Conservation (phyloP, 768 basidiomycete species). For the Boletus reticulatus region DNA sequence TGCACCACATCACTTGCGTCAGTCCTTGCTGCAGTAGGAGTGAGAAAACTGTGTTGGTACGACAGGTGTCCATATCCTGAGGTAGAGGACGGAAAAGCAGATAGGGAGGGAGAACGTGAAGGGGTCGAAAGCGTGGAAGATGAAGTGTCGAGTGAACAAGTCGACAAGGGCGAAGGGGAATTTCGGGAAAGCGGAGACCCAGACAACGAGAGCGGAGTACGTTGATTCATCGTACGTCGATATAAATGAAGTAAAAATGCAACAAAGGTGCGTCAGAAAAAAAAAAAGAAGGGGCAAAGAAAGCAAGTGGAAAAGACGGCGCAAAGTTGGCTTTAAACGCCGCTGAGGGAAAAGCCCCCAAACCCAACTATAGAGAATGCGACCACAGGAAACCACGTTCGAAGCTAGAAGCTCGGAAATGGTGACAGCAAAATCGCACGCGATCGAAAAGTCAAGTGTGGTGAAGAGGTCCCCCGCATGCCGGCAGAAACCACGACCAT, state of each 20-base stretch:
- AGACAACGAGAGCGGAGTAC: neutral
- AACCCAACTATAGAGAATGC: neutral
- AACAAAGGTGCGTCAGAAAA: neutral
- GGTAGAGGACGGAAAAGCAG: neutral
- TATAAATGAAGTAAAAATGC: neutral
- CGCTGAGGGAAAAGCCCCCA: neutral
- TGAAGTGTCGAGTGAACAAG: neutral
- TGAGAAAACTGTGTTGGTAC: neutral
- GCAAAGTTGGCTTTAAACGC: neutral
- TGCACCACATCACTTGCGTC: neutral
- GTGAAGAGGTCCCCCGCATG: neutral
- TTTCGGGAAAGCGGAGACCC: neutral
- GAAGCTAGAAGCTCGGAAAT: constrained; percentile 10
- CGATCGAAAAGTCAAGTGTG: neutral
- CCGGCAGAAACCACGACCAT: neutral
- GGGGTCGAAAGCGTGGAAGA: constrained; percentile 6
- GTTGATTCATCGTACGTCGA: constrained; percentile 8
- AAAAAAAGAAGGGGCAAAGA: neutral
- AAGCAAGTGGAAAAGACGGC: neutral
- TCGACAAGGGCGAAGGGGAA: neutral
- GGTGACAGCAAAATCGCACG: neutral
- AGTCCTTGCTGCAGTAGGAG: constrained; percentile 5
- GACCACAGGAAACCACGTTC: neutral
- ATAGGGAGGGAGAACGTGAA: neutral
- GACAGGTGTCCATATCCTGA: neutral